Evolutionary conservation across 208 protist species (phyloP).

Genomic region (Crithidia thermophila): DNA sequence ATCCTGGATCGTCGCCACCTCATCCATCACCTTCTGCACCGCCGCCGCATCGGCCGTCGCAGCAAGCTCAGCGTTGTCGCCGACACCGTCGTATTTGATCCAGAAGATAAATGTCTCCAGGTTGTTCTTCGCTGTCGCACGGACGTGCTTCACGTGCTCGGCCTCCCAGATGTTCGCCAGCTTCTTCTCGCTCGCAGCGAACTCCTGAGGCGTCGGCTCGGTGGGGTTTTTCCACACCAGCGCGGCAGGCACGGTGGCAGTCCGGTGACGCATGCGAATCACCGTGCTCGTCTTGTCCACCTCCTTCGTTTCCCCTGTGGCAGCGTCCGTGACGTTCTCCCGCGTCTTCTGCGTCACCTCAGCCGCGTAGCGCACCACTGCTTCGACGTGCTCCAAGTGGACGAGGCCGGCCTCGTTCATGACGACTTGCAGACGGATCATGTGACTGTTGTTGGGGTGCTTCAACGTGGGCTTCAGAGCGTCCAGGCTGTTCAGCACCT

Average conservation of each 20-base stretch:
- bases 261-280: constrained; percentile 48
- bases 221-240: constrained; percentile 48
- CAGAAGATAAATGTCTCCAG: constrained; percentile 85
- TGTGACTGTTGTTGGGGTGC: constrained; percentile 82
- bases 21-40: constrained; percentile 35
- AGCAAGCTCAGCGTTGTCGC: constrained; percentile 46
- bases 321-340: constrained; percentile 33
- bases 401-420: constrained; percentile 77
- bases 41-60: constrained; percentile 20
- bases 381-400: constrained; percentile 65
- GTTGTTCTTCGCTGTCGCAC: constrained; percentile 76
- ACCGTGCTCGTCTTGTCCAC: constrained; percentile 22
- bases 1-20: constrained; percentile 39
- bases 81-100: constrained; percentile 65
- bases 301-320: constrained; percentile 22
- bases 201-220: constrained; percentile 37
- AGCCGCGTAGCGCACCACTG: constrained; percentile 57
- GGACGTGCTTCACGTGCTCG: constrained; percentile 66
- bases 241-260: constrained; percentile 21
- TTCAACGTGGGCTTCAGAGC: constrained; percentile 42
- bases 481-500: constrained; percentile 40
- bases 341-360: constrained; percentile 48
- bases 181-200: constrained; percentile 35
- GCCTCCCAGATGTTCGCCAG: constrained; percentile 48
- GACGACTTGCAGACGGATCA: constrained; percentile 72